Evolutionary conservation across 2,329 filamentous ascomycete genomes (phyloP).

Genomic region (Xylaria sp.): DNA sequence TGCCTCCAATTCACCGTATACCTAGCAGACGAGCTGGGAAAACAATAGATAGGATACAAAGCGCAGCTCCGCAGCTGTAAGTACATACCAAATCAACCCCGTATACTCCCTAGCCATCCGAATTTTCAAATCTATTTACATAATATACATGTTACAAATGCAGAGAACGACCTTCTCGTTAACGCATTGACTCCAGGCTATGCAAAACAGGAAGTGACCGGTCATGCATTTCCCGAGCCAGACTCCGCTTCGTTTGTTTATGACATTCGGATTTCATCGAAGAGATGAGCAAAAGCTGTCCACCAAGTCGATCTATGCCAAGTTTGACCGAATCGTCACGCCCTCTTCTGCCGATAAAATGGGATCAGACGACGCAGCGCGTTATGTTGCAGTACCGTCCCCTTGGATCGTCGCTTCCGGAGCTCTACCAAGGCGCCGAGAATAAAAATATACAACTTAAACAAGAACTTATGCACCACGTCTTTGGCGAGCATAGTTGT

Average conservation of each 20-base stretch:
- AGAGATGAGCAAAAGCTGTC: slow-evolving; percentile 42
- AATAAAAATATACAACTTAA: slow-evolving; percentile 76
- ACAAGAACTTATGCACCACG: slow-evolving; percentile 75
- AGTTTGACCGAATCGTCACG: neutral
- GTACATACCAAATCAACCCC: slow-evolving; percentile 4
- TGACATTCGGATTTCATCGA: slow-evolving; percentile 41
- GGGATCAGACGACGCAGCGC: slow-evolving; percentile 28
- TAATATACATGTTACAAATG: slow-evolving; percentile 18
- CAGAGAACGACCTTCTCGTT: neutral
- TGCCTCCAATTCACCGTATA: neutral
- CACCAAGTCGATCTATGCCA: slow-evolving; percentile 27
- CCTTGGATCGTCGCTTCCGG: slow-evolving; percentile 1
- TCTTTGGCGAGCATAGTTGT: slow-evolving; percentile 91
- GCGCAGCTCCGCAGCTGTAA: slow-evolving; percentile 27
- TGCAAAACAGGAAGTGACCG: neutral
- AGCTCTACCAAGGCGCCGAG: slow-evolving; percentile 56
- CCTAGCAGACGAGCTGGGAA: neutral
- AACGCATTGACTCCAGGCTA: slow-evolving; percentile 8
- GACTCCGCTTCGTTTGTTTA: neutral
- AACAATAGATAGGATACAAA: slow-evolving; percentile 18
- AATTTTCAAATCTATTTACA: slow-evolving; percentile 9
- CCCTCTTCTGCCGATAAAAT: slow-evolving; percentile 30
- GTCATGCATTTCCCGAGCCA: neutral
- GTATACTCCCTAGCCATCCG: neutral
- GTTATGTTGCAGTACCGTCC: neutral